A percentile compares a stretch with the other conserved stretches of the same genome.
These are phyloP conservation scores for Symmetrospora coprosmae DNA, from an alignment of 768 basidiomycete genomes.

Conservation along the genomic window DNA sequence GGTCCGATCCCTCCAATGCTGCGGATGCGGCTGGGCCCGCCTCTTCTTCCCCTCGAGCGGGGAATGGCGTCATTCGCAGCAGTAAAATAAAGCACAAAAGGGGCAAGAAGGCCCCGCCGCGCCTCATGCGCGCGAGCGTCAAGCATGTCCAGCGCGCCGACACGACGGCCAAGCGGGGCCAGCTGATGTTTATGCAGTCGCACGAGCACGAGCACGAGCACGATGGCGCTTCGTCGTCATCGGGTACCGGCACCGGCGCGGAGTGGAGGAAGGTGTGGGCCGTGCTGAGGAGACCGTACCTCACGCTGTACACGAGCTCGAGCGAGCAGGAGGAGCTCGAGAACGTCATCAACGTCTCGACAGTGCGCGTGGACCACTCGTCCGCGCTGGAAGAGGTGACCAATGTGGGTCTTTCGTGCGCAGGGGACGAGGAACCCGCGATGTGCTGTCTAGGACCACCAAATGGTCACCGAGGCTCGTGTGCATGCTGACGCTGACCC, in stretches of 20 bases:
- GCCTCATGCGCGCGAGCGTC: neutral
- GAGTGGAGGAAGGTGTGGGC: constrained; percentile 75
- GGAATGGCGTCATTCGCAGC: neutral
- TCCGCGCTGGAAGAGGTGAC: constrained; percentile 55
- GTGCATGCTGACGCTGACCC: neutral
- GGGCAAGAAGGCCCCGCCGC: neutral
- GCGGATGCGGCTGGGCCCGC: too few species aligned
- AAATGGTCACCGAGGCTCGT: too few species aligned
- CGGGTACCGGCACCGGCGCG: too few species aligned
- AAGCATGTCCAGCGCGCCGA: constrained; percentile 38
- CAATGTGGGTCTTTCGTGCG: constrained; percentile 16
- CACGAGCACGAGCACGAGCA: constrained; percentile 44
- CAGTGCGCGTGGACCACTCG: constrained; percentile 72
- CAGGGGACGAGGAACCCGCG: too few species aligned
- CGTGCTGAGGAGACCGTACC: constrained; percentile 74
- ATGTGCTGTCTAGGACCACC: too few species aligned
- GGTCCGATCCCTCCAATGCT: too few species aligned
- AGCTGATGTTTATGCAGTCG: constrained; percentile 54
- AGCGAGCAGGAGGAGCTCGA: constrained; percentile 71
- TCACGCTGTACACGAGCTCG: constrained; percentile 70
- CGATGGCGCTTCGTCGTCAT: too few species aligned
- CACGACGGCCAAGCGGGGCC: constrained; percentile 67
- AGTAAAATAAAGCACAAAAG: neutral
- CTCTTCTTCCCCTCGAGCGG: neutral
- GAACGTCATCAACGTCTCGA: constrained; percentile 58